phyloP scores from a whole-genome alignment of 116 monocot species.

The Phalaenopsis hybrid region DNA sequence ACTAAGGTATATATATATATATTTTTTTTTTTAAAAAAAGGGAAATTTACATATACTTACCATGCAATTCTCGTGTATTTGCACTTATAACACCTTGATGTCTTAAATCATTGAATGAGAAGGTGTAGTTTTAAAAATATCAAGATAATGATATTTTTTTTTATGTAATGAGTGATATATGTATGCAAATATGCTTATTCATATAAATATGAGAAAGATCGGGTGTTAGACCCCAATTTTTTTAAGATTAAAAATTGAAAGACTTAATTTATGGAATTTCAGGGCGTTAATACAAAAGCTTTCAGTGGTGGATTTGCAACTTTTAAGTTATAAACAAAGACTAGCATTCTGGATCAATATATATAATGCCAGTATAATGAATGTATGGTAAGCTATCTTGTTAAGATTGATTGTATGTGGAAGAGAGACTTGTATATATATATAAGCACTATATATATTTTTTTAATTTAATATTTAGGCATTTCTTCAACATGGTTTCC shows the following conservation, averaged over 20 bases:
- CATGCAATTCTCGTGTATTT: neutral
- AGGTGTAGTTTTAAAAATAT: too few relatives aligned
- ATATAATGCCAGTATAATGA: constrained; percentile 88
- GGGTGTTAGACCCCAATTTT: too few relatives aligned
- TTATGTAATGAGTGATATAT: too few relatives aligned
- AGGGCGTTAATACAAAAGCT: constrained; percentile 64
- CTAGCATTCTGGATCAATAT: constrained; percentile 94
- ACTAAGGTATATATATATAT: constrained; percentile 34
- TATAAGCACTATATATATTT: neutral
- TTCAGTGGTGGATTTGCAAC: constrained; percentile 30
- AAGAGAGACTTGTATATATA: neutral
- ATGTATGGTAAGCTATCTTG: constrained; percentile 47
- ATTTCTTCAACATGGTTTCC: constrained; percentile 66
- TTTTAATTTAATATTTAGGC: constrained; percentile 29
- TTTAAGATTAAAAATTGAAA: too few relatives aligned
- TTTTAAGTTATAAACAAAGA: constrained; percentile 79
- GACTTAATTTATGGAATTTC: constrained; percentile 28
- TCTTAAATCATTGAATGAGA: too few relatives aligned
- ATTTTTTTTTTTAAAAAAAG: too few relatives aligned
- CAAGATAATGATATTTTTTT: too few relatives aligned
- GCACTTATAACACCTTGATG: neutral
- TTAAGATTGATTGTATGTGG: neutral
- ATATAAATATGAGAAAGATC: too few relatives aligned
- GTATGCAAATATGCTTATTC: too few relatives aligned
- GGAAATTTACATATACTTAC: too few relatives aligned